These are phyloP conservation scores for Colletotrichum cuscutae DNA, from an alignment of 2,329 filamentous ascomycete species.

Conservation along the genomic window DNA sequence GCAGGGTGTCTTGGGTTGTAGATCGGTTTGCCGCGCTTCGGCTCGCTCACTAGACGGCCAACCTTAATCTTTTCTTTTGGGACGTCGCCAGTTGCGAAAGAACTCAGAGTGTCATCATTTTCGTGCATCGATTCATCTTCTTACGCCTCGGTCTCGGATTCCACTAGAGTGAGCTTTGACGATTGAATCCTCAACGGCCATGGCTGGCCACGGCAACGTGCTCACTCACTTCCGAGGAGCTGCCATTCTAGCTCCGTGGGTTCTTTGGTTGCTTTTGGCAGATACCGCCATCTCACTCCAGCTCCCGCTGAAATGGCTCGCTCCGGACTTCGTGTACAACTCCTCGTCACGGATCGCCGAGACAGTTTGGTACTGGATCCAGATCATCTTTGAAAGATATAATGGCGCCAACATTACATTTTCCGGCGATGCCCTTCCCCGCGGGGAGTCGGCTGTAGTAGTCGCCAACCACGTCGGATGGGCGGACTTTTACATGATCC, in stretches of 20 bases:
- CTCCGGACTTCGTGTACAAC: slow-evolving; percentile 62
- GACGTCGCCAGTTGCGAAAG: not conserved
- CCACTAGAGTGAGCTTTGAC: not conserved
- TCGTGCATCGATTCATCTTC: not conserved
- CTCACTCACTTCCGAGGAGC: slow-evolving; percentile 54
- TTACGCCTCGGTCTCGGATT: slow-evolving; percentile 22
- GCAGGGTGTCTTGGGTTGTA: slow-evolving; percentile 9
- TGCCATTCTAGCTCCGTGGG: slow-evolving; percentile 60
- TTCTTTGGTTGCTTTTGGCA: slow-evolving; percentile 60
- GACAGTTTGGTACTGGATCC: slow-evolving; percentile 67
- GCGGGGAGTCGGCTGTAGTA: slow-evolving; percentile 68
- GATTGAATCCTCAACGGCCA: not conserved
- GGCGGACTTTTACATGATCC: slow-evolving; percentile 74
- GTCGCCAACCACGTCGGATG: slow-evolving; percentile 70
- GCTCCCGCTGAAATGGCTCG: slow-evolving; percentile 57
- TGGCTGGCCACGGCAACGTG: slow-evolving; percentile 37
- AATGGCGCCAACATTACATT: slow-evolving; percentile 65
- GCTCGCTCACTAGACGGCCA: slow-evolving; percentile 2
- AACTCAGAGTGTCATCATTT: not conserved
- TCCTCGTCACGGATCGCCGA: slow-evolving; percentile 64
- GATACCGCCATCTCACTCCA: slow-evolving; percentile 62
- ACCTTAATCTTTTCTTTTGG: slow-evolving; percentile 15
- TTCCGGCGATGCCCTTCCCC: slow-evolving; percentile 62
- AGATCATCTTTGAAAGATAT: slow-evolving; percentile 62
- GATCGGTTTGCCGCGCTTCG: slow-evolving; percentile 13